Conservation (phyloP, 176 grass and related monocot species). For the Tuctoria greenei region DNA sequence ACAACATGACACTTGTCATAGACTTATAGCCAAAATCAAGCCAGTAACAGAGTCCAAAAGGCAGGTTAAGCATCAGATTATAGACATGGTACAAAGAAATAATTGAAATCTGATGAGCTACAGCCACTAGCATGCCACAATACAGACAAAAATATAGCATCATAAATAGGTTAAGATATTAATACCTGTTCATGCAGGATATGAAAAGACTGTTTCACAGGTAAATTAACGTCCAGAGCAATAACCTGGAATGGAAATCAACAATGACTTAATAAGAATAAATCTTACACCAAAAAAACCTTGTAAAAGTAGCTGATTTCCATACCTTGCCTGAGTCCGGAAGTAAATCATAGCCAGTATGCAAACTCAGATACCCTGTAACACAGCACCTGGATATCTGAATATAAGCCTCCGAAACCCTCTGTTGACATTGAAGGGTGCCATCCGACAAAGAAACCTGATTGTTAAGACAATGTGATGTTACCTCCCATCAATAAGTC, state of each 20-base stretch:
- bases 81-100: not conserved
- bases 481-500: not conserved
- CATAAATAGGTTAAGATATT: not conserved
- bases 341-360: constrained; percentile 86
- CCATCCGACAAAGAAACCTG: constrained; percentile 48
- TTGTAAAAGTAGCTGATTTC: not conserved
- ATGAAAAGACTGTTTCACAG: constrained; percentile 98
- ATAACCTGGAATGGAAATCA: constrained; percentile 62
- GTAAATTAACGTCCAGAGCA: constrained; percentile 94
- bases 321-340: constrained; percentile 94
- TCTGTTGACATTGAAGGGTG: constrained; percentile 32
- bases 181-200: constrained; percentile 98
- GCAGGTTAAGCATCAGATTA: not conserved
- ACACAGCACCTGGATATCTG: constrained; percentile 60
- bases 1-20: not conserved
- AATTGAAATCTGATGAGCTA: not conserved
- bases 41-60: not conserved
- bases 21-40: not conserved
- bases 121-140: not conserved
- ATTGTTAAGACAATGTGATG: constrained; percentile 30
- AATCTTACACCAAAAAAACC: constrained; percentile 17
- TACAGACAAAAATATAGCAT: not conserved
- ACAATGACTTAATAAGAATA: constrained; percentile 11
- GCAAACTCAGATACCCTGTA: constrained; percentile 65
- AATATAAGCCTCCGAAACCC: constrained; percentile 76